Evolutionary conservation across 2,329 filamentous ascomycete species (phyloP).

Genomic region (Trichoderma pleuroti): DNA sequence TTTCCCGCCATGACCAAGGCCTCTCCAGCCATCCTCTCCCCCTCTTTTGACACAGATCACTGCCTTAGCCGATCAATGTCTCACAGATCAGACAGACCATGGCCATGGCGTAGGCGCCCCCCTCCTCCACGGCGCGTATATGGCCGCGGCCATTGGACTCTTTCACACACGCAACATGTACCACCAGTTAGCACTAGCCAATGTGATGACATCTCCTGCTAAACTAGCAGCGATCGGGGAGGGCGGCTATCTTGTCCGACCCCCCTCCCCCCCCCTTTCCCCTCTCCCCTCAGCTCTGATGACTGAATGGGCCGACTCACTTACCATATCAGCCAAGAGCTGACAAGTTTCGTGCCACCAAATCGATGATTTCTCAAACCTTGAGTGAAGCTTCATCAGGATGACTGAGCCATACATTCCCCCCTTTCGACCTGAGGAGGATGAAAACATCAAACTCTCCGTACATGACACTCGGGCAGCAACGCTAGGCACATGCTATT

Average conservation of each 20-base stretch:
- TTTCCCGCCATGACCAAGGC: background rate
- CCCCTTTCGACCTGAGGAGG: background rate
- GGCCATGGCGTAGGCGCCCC: background rate
- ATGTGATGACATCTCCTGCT: background rate
- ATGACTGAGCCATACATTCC: background rate
- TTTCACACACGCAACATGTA: background rate
- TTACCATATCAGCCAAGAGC: background rate
- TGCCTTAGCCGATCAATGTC: background rate
- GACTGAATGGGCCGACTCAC: background rate
- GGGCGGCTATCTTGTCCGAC: constrained; percentile 14
- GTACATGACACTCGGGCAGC: background rate
- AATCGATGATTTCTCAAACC: background rate
- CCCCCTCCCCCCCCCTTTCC: background rate
- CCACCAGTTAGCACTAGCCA: background rate
- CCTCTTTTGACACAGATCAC: background rate
- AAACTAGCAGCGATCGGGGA: background rate
- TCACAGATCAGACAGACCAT: background rate
- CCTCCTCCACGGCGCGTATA: constrained; percentile 2
- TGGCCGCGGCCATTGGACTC: background rate
- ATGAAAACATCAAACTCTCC: background rate
- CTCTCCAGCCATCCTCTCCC: background rate
- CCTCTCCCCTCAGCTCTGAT: background rate
- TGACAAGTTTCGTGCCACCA: background rate
- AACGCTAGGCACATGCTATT: background rate
- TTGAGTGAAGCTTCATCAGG: background rate